Base-by-base conservation (phyloP, 2,329 filamentous ascomycete species). In the Fusarium domesticum region DNA sequence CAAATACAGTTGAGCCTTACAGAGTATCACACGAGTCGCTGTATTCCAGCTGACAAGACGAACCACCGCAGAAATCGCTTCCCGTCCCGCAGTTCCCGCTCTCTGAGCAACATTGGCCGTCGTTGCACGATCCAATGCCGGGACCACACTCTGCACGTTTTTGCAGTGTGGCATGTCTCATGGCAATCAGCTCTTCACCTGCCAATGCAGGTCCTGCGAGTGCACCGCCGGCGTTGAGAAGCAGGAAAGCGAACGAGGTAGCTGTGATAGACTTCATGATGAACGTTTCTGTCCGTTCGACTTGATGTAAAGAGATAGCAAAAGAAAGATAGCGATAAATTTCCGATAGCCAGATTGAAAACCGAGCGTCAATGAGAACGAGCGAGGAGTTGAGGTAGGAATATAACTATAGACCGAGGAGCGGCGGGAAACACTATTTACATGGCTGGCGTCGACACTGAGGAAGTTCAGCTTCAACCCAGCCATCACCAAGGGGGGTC, bases 11-110 rank as follows among this genome's bases (percentile, higher is more conserved):
- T n/a, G 18, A 45, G 17, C 60, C 69, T 64, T 56, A 70, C 68
- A 69, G 64, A 48, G 68, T 67, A 47, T 71, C 66, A 62, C 69
- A 71, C 31, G 62, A 57, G 42, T 69, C 64, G 45, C 67, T 66
- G 52, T 65, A 71, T 10, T 64, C 61, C 30, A 71, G 53, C 46
- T 70, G 69, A 45, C 69, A 71, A 33, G 59, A 56, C 4, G 66
- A 68, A 20, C 68, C 68, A 35, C 52, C 60, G 45, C 69, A 71
- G 45, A 60, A 69, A 12, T 64, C 61, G 20, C 40, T 45, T 14
- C 55, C 54, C 3, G 58, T 68, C 40, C 69, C 69, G 58, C 69
- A 71, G 51, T 60, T 65, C 28, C 67, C 67, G 39, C 53, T 54
- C 42, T 61, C 65, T 14, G 68, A 70, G 42, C 68, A 71, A 38